phyloP scores from a whole-genome alignment of 176 grass and related monocot genomes.

The Carex scoparia region DNA sequence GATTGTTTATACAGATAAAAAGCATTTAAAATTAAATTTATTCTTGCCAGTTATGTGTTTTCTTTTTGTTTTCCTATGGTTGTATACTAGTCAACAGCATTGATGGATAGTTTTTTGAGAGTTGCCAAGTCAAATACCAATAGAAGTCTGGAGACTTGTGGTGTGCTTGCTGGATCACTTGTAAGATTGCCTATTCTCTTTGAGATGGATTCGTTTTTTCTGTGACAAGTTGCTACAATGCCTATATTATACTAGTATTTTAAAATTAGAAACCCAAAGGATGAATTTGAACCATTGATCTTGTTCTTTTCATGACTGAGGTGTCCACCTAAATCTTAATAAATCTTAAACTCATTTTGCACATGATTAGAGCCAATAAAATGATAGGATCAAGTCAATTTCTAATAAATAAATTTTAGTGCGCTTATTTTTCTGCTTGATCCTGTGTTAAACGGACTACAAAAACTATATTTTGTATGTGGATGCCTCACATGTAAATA shows the following conservation, averaged over 20 bases:
- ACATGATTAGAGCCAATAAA: background rate
- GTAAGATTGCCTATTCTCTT: conserved; percentile 31
- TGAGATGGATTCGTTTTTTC: background rate
- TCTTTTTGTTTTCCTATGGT: conserved; percentile 9
- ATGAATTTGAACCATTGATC: background rate
- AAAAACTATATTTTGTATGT: background rate
- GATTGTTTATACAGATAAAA: background rate
- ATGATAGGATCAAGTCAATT: background rate
- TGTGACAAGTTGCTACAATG: background rate
- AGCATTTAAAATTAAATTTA: background rate
- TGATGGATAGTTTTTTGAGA: conserved; percentile 55
- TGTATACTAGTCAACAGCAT: conserved; percentile 36
- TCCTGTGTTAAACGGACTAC: background rate
- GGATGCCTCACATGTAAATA: background rate
- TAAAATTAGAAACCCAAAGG: background rate
- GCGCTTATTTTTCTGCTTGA: background rate
- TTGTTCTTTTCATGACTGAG: background rate
- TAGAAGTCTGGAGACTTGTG: conserved; percentile 52
- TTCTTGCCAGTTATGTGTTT: background rate
- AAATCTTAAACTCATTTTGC: background rate
- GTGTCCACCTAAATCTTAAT: background rate
- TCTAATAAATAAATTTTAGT: background rate
- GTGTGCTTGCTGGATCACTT: conserved; percentile 57
- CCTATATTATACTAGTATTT: background rate
- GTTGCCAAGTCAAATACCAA: conserved; percentile 50